Conservation (phyloP, 139 green algal genomes). For the Tetradesmus obliquus region DNA sequence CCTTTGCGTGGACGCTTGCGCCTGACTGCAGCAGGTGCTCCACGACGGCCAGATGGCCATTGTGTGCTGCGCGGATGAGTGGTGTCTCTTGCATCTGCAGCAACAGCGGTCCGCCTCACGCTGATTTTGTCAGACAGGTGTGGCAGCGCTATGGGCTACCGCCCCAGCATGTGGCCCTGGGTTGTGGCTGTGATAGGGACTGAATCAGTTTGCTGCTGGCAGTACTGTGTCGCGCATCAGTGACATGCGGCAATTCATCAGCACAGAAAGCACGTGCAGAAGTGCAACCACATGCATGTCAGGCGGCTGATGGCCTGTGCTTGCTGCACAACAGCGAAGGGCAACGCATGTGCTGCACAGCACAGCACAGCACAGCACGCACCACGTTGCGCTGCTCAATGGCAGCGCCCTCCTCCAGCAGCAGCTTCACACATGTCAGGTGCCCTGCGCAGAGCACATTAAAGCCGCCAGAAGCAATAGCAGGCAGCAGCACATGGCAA, state of each 20-base stretch:
- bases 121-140: no score
- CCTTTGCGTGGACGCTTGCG: conserved; percentile 78
- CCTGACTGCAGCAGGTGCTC: conserved; percentile 82
- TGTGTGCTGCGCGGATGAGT: conserved; percentile 90
- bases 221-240: no score
- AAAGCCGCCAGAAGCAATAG: not conserved
- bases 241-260: no score
- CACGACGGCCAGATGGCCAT: conserved; percentile 87
- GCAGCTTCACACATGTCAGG: conserved; percentile 72
- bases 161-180: no score
- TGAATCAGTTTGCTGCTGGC: no score
- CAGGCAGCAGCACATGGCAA: not conserved
- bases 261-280: no score
- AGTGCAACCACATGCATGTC: no score
- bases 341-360: no score
- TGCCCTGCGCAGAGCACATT: conserved; percentile 69
- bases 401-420: conserved; percentile 89
- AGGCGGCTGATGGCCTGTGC: no score
- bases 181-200: not conserved
- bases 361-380: conserved; percentile 31
- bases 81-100: conserved; percentile 91
- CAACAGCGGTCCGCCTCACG: not conserved
- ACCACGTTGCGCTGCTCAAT: conserved; percentile 94
- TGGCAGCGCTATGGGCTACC: no score
- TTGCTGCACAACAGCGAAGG: no score